These are phyloP conservation scores for Colletotrichum paranaense DNA, from an alignment of 2,329 filamentous ascomycete species.

Conservation along the genomic window DNA sequence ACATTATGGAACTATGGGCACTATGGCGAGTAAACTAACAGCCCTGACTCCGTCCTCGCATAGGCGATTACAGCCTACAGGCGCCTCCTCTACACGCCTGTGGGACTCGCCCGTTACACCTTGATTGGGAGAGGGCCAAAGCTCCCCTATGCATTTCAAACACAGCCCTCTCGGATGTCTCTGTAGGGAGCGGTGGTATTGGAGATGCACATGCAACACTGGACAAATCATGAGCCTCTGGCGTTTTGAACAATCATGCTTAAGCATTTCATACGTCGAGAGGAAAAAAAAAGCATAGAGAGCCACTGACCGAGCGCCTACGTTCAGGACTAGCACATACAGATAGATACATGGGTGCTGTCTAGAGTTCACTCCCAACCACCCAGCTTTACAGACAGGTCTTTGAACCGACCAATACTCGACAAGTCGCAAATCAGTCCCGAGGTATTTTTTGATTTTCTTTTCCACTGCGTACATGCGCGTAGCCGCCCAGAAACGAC, in stretches of 20 bases:
- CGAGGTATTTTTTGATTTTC: too few species aligned
- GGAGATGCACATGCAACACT: neutral
- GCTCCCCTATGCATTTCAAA: neutral
- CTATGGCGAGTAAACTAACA: neutral
- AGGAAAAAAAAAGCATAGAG: neutral
- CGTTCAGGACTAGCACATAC: neutral
- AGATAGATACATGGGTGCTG: neutral
- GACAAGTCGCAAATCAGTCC: neutral
- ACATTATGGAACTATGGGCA: neutral
- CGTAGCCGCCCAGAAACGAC: conserved; percentile 19
- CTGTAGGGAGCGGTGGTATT: neutral
- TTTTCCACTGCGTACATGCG: neutral
- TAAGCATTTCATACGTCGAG: neutral
- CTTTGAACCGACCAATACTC: neutral
- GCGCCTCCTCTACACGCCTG: neutral
- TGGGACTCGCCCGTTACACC: neutral
- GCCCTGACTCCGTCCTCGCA: neutral
- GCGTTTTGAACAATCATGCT: neutral
- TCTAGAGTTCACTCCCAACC: neutral
- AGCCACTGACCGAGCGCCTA: neutral
- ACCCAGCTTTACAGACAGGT: neutral
- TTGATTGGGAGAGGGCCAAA: neutral
- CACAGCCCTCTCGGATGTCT: neutral
- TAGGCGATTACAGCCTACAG: neutral
- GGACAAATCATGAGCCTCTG: neutral